Evolutionary conservation across 1,284 basidiomycete species (phyloP).

Genomic region (Marasmius sp.): DNA sequence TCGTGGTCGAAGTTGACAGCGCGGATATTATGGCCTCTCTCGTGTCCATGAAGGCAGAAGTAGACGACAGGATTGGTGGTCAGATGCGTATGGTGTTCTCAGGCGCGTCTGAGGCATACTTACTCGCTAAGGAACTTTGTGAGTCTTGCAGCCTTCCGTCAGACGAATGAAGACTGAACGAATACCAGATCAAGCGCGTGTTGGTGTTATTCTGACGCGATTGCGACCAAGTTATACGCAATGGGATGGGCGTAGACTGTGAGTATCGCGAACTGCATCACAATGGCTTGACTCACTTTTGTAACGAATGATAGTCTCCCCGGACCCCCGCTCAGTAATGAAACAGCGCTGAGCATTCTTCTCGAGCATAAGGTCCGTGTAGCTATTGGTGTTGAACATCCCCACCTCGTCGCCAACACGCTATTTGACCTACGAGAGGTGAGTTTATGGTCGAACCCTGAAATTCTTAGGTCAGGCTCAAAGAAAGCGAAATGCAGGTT

Average conservation of each 20-base stretch:
- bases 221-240: conserved; percentile 58
- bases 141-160: conserved; percentile 15
- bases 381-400: conserved; percentile 63
- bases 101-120: conserved; percentile 75
- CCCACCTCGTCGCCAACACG: conserved; percentile 68
- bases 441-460: conserved; percentile 15
- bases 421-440: conserved; percentile 79
- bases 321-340: conserved; percentile 72
- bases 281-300: conserved; percentile 26
- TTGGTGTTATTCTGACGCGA: conserved; percentile 69
- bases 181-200: conserved; percentile 43
- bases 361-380: conserved; percentile 68
- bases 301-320: conserved; percentile 42
- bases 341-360: conserved; percentile 63
- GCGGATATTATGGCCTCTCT: conserved; percentile 81
- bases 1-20: conserved; percentile 68
- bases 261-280: conserved; percentile 23
- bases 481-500: conserved; percentile 27
- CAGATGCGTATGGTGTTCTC: conserved; percentile 64
- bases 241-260: conserved; percentile 74
- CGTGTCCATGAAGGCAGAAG: conserved; percentile 69
- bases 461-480: conserved; percentile 32
- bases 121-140: conserved; percentile 75
- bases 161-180: neutral
- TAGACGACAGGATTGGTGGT: conserved; percentile 59